Evolutionary conservation across 805 yeast genomes (phyloP), one percentile per base, ranked within the genome.

Genomic region (Saturnispora bothae): DNA sequence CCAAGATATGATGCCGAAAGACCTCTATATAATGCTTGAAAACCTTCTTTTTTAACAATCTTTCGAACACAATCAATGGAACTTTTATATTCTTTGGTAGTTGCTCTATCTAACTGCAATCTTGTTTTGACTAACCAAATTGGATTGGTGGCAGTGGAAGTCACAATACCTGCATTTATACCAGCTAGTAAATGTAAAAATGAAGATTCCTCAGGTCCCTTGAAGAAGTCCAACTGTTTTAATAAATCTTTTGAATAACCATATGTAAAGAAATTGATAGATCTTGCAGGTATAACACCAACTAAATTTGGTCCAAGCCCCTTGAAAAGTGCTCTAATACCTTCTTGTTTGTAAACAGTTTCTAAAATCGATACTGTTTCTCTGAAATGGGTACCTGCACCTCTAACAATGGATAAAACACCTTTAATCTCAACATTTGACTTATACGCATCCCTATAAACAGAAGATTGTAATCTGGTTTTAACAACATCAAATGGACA

Each of bases 281-380:
- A 82, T 57, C 99, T 71, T 1, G 99, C 97, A 0, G 99, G 99
- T 30, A 92, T 89, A 13, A 92, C 97, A 38, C 99, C 99, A 14
- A 89, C 94, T 48, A 92, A 66, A 51, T 89, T 92, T 8, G 99
- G 98, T 0, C 98, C 98, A 36, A 92, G 64, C 10, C 99, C 99
- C 61, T 83, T 83, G 61, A 92, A 92, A 33, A 92, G 64, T 4
- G 97, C 89, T 31, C 82, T 65, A 21, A 78, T 64, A 1, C 99
- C 99, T 60, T 92, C 99, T 18, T 64, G 63, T 23, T 58, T 58
- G 56, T 83, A 81, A 15, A 92, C 81, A 34, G 69, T 71, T 25
- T 69, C 64, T 30, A 92, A 64, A 22, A 86, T 92, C 20, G 68
- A 63, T 42, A 80, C 71, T 0, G 97, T 89, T 54, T 89, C 97